Evolutionary conservation across 2,329 filamentous ascomycete genomes (phyloP), one percentile per base, ranked within the genome.

Genomic region (Hortaea werneckii): DNA sequence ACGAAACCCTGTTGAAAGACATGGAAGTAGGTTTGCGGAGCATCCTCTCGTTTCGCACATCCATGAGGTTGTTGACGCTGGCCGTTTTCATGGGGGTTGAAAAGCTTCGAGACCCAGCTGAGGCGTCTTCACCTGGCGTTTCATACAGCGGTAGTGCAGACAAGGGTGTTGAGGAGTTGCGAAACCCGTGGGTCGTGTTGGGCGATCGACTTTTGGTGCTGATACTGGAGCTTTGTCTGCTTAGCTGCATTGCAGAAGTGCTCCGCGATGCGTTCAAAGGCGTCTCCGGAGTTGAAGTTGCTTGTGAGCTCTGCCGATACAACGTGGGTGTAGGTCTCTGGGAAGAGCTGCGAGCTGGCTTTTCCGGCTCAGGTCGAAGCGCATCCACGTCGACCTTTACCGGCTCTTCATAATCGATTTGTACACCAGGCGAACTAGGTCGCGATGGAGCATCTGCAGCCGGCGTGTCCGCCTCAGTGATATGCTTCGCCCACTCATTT

Each of bases 401-500:
- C 7, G 44, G 43, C 28, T 55, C 50, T 35, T 54, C 49, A 39
- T 38, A 44, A n/a, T 70, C 63, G 7, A 66, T 55, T 32, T 51
- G 67, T 51, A 56, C 66, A 48, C 55, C 73, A 63, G 51, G 74
- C 59, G 61, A 73, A 53, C 56, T 54, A 2, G 64, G 60, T 5
- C 37, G 42, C 7, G 37, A 27, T 30, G 53, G 49, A 3, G 64
- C 60, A 7, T 53, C 50, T 12, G 54, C 51, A 32, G 55, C 54
- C 4, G 59, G 46, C 4, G 78, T 59, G 26, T 76, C 70, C 1
- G 79, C 75, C 11, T 95, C 89, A 5, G 90, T 88, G 8, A 95
- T 73, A 63, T 95, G 87, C 63, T 95, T 95, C 0, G 88, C 87
- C 90, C 90, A 96, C 67, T 96, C 90, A 53, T 94, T 94, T 1